Conservation (phyloP, 2,329 filamentous ascomycete species). For the Zalaria sp. region DNA sequence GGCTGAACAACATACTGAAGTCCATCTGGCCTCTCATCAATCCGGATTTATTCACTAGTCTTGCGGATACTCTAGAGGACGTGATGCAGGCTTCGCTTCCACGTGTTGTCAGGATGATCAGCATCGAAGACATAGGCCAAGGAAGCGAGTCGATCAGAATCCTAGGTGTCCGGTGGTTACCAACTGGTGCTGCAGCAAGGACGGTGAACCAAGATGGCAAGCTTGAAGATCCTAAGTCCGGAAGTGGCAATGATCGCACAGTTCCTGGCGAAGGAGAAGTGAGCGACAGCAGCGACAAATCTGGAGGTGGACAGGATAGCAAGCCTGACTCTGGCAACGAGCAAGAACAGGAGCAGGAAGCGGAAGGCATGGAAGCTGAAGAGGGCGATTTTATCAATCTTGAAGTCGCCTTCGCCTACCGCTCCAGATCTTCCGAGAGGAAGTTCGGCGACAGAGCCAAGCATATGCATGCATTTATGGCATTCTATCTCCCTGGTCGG, state of each 20-base stretch:
- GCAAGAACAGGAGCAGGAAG: constrained; percentile 20
- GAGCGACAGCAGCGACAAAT: constrained; percentile 14
- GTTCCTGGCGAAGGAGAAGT: constrained; percentile 30
- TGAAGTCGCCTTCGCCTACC: constrained; percentile 61
- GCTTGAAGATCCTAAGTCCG: constrained; percentile 32
- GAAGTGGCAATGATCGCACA: constrained; percentile 35
- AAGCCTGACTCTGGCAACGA: constrained; percentile 18
- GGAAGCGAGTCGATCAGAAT: constrained; percentile 58
- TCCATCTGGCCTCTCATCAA: constrained; percentile 64
- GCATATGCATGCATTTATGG: constrained; percentile 58
- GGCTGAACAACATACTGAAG: constrained; percentile 55
- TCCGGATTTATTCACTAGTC: constrained; percentile 55
- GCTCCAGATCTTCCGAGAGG: constrained; percentile 46
- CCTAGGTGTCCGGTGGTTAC: constrained; percentile 58
- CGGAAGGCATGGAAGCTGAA: constrained; percentile 57
- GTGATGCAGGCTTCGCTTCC: constrained; percentile 68
- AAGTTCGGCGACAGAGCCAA: constrained; percentile 49
- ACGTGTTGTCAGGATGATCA: constrained; percentile 39
- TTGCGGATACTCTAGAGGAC: constrained; percentile 61
- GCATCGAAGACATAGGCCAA: constrained; percentile 62
- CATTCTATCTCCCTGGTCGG: constrained; percentile 51
- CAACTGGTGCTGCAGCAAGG: constrained; percentile 52
- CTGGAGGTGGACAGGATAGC: constrained; percentile 19
- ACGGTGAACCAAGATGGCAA: constrained; percentile 46
- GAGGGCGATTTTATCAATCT: constrained; percentile 68